Evolutionary conservation across 1,284 basidiomycete species (phyloP), one percentile per base, ranked within the genome.

Genomic region (Anthracocystis panici-leucophaei): DNA sequence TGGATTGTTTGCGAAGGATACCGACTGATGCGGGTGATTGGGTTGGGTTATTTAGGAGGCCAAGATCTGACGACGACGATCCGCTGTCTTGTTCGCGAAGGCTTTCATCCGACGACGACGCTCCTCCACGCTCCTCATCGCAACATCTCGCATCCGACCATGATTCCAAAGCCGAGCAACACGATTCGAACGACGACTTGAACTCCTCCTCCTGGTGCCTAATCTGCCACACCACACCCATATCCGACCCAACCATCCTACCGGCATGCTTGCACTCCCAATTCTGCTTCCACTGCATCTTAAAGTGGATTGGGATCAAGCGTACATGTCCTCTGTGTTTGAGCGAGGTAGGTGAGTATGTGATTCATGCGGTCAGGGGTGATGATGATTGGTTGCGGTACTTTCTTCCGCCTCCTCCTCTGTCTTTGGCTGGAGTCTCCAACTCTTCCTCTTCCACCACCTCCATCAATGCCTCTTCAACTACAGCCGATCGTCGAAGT

Each of bases 281-380:
- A 27, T 86, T 85, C 69, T 86, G 85, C 81, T 85, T 83, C 33
- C 51, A 49, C 11, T 85, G 85, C 64, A 84, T 86, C 51, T 42
- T 80, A 2, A 73, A 78, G 1, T 86, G 85, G 85, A 63, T 69
- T 1, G 64, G 68, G 21, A 82, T 82, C 60, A 76, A 74, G 12
- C 77, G 81, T 21, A 57, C 67, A 45, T 86, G 85, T 75, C 85
- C 85, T 0, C 69, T 86, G 3, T 86, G 85, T 51, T 71, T 75
- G 35, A 55, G 70, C 8, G 55, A 55, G 1, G 76, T 85, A 4
- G 81, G 79, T 16, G 65, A 77, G 2, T 66, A 74, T 46, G 53
- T 85, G 16, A 75, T 84, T 42, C 80, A 84, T 59, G 69, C 69
- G 44, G 79, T 86, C 31, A 77, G 84, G 1, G 64, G 53, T 11